Evolutionary conservation across 805 yeast species (phyloP), one percentile per base, ranked within the genome.

Genomic region (Candida xiaguanensis): DNA sequence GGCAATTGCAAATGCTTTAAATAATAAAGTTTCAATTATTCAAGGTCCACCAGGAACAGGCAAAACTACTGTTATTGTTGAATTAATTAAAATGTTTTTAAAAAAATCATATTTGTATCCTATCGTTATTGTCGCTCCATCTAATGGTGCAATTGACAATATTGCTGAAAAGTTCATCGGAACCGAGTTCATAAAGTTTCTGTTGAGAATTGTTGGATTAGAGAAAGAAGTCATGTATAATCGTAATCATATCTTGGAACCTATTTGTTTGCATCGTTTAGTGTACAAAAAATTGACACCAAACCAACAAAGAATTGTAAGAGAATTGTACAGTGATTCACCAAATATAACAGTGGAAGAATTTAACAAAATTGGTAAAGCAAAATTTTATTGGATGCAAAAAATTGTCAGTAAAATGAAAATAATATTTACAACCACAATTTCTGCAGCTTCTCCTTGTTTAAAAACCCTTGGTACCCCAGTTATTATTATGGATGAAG

Each of bases 401-500:
- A 13, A 16, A 19, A 58, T 75, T 34, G 70, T 79, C 16, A 74
- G 77, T 0, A 85, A 80, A 52, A 82, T 85, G 0, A 77, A 77
- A 47, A 82, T 82, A 17, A 77, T 82, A 16, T 78, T 82, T 54
- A 77, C 88, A 1, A 82, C 90, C 1, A 78, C 84, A 2, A 84
- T 80, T 28, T 79, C 79, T 23, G 81, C 85, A 6, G 87, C 86
- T 39, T 84, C 85, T 2, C 70, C 75, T 31, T 77, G 73, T 47
- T 59, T 82, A 47, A 80, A 78, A 48, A 65, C 72, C 11, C 61
- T 80, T 5, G 70, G 67, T 44, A 55, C 74, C 43, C 86, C 87
- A 1, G 78, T 80, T 2, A 82, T 82, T 6, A 80, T 82, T 25
- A 79, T 82, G 84, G 89, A 82, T 62, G 89, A 82, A 59, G 74